phyloP scores from a whole-genome alignment of 148 eudicot species.

The Spergularia marina region DNA sequence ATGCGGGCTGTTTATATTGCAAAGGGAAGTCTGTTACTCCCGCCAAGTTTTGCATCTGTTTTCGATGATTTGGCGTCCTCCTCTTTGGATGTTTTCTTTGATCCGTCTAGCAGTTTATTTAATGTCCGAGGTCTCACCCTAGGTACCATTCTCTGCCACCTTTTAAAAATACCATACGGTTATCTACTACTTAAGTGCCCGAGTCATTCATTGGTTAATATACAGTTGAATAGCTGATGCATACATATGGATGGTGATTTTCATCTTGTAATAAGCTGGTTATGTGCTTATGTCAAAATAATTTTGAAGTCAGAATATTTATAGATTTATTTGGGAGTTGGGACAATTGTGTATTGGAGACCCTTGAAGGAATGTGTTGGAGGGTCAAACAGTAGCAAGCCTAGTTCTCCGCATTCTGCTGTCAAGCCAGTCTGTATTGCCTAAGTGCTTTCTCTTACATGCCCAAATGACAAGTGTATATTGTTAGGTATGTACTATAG shows the following conservation, averaged over 20 bases:
- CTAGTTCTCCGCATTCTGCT: not conserved
- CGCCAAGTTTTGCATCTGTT: constrained; percentile 91
- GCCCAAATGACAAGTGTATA: not conserved
- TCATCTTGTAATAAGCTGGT: not conserved
- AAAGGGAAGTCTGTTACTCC: constrained; percentile 94
- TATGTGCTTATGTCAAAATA: not conserved
- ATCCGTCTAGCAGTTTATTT: constrained; percentile 77
- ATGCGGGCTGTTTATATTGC: constrained; percentile 98
- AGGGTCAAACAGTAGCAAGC: not conserved
- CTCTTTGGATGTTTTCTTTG: constrained; percentile 94
- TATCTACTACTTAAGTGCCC: not conserved
- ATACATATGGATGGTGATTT: not conserved
- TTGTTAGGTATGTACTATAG: not conserved
- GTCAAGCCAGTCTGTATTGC: not conserved
- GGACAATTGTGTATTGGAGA: not conserved
- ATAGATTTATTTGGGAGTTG: not conserved
- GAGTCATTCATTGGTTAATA: not conserved
- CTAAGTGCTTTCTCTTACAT: not conserved
- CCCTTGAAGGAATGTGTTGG: constrained; percentile 8
- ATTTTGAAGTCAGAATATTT: not conserved
- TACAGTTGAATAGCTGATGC: not conserved
- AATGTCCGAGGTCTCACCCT: constrained; percentile 87
- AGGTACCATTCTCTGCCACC: constrained; percentile 41
- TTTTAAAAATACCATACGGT: not conserved
- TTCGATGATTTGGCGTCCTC: constrained; percentile 97